A percentile compares a stretch with the other conserved stretches of the same genome.
phyloP scores from a whole-genome alignment of 2,329 filamentous ascomycete genomes.

The Gaeumannomyces sp. region DNA sequence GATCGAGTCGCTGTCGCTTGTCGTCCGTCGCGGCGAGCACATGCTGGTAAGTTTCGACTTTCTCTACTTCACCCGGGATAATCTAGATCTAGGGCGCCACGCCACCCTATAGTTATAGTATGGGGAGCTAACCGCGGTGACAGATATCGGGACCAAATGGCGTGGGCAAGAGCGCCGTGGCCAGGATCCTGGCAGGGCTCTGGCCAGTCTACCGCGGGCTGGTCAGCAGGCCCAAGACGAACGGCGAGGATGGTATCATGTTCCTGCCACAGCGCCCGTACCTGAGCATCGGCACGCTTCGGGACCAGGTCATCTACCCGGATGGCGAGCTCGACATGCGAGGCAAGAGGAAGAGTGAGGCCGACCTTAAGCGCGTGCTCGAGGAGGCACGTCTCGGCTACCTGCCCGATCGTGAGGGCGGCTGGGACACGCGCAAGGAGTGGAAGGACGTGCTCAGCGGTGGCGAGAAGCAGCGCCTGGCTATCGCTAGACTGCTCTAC shows the following conservation, averaged over 20 bases:
- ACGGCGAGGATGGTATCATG: slow-evolving; percentile 91
- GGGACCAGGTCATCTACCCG: slow-evolving; percentile 97
- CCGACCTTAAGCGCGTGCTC: slow-evolving; percentile 69
- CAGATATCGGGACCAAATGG: slow-evolving; percentile 90
- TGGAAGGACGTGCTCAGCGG: slow-evolving; percentile 98
- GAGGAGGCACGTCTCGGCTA: slow-evolving; percentile 85
- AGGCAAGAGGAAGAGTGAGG: slow-evolving; percentile 68
- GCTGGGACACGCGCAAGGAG: slow-evolving; percentile 93
- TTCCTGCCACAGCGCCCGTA: slow-evolving; percentile 94
- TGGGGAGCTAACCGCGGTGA: background rate
- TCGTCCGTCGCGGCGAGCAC: slow-evolving; percentile 86
- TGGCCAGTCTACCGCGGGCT: slow-evolving; percentile 96
- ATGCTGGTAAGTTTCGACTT: slow-evolving; percentile 50
- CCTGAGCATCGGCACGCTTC: slow-evolving; percentile 81
- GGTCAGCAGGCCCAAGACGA: slow-evolving; percentile 75
- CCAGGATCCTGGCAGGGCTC: slow-evolving; percentile 80
- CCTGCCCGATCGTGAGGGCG: slow-evolving; percentile 83
- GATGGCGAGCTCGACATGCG: slow-evolving; percentile 94
- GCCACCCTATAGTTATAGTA: slow-evolving; percentile 9
- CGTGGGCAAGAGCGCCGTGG: slow-evolving; percentile 84
- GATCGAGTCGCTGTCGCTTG: slow-evolving; percentile 79
- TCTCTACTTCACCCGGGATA: background rate
- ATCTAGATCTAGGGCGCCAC: background rate
- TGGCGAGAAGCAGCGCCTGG: slow-evolving; percentile 95
- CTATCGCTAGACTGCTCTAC: slow-evolving; percentile 82